phyloP scores from a whole-genome alignment of 2,329 filamentous ascomycete species.

The Thelonectria rubi region DNA sequence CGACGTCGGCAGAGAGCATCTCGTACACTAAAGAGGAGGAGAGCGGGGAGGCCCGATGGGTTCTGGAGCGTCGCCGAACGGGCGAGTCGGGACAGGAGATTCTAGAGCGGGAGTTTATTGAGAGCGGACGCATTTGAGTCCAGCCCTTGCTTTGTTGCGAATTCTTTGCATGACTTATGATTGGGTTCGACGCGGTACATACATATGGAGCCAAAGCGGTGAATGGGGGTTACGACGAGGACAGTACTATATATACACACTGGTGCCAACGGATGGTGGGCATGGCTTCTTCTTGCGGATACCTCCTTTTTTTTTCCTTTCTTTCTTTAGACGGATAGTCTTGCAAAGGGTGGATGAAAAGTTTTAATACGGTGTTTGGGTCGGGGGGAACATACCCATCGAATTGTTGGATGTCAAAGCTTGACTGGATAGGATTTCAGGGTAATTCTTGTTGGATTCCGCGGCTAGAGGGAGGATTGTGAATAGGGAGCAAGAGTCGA shows the following conservation, averaged over 20 bases:
- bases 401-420: conserved; percentile 4
- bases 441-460: conserved; percentile 1
- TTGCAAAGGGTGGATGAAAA: conserved; percentile 27
- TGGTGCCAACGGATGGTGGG: background rate
- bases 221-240: conserved; percentile 31
- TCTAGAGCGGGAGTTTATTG: conserved; percentile 71
- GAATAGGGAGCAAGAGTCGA: conserved; percentile 2
- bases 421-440: background rate
- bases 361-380: conserved; percentile 23
- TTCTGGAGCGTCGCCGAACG: conserved; percentile 73
- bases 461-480: conserved; percentile 15
- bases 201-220: conserved; percentile 20
- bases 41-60: conserved; percentile 69
- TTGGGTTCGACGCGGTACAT: conserved; percentile 5
- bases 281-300: conserved; percentile 6
- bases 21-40: conserved; percentile 74
- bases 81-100: conserved; percentile 72
- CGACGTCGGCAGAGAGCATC: conserved; percentile 72
- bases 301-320: conserved; percentile 1
- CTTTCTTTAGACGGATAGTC: conserved; percentile 1
- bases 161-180: conserved; percentile 18
- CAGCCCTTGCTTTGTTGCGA: background rate
- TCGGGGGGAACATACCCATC: conserved; percentile 17
- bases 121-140: conserved; percentile 59
- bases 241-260: conserved; percentile 27